Evolutionary conservation across 208 protist genomes (phyloP).

Genomic region (Wallacemonas collosoma): DNA sequence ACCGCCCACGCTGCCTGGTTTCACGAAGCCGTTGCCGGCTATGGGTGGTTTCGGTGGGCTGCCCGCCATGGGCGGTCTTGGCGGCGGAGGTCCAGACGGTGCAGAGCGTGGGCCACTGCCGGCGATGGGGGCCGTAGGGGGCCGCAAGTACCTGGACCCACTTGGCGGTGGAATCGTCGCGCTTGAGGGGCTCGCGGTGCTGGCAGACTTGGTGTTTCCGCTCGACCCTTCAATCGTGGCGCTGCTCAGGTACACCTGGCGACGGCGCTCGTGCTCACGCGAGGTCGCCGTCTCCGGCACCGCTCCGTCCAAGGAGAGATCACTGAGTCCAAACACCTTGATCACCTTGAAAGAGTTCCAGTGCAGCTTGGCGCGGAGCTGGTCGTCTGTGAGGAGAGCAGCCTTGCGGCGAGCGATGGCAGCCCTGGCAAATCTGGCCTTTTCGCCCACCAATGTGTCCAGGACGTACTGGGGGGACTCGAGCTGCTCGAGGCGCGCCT

Average conservation of each 20-base stretch:
- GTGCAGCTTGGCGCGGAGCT: conserved; percentile 75
- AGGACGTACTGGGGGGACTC: conserved; percentile 53
- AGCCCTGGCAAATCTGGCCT: conserved; percentile 75
- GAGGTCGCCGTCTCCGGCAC: conserved; percentile 61
- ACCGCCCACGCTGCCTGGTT: background rate
- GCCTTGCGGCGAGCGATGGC: conserved; percentile 77
- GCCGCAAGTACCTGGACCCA: conserved; percentile 7
- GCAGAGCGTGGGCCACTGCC: background rate
- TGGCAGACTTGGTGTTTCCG: background rate
- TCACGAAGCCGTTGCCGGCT: conserved; percentile 10
- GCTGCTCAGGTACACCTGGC: background rate
- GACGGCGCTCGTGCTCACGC: conserved; percentile 21
- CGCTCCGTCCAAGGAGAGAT: conserved; percentile 77
- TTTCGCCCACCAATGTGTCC: conserved; percentile 64
- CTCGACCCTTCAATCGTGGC: background rate
- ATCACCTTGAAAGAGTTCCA: conserved; percentile 84
- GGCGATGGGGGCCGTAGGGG: background rate
- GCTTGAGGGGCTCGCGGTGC: background rate
- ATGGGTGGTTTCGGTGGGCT: conserved; percentile 4
- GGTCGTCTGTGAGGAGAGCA: conserved; percentile 85
- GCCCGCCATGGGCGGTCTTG: background rate
- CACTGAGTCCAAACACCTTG: conserved; percentile 60
- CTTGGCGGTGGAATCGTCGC: conserved; percentile 12
- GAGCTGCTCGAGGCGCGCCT: conserved; percentile 71
- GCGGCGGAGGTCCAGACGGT: background rate